Evolutionary conservation across 768 basidiomycete genomes (phyloP).

Genomic region (Trametes coccinea): DNA sequence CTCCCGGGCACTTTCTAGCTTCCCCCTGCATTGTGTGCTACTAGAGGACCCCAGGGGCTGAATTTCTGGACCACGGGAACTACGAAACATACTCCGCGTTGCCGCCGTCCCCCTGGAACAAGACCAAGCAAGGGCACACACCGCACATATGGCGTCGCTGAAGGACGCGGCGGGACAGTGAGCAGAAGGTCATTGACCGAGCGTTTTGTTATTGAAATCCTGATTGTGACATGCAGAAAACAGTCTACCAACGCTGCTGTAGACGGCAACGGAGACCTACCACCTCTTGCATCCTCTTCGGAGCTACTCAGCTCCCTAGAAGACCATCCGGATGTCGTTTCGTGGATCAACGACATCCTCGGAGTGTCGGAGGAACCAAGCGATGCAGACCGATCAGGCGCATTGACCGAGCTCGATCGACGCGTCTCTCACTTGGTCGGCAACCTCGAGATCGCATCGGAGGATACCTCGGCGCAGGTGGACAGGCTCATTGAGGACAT

Average conservation of each 20-base stretch:
- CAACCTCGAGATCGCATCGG: slow-evolving; percentile 80
- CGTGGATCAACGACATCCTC: slow-evolving; percentile 36
- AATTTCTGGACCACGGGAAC: no score
- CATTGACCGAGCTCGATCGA: slow-evolving; percentile 58
- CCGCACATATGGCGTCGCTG: slow-evolving; percentile 3
- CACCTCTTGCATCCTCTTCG: slow-evolving; percentile 12
- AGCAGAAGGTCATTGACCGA: slow-evolving; percentile 16
- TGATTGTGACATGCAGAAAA: slow-evolving; percentile 11
- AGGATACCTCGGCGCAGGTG: slow-evolving; percentile 84
- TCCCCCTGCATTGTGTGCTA: no score
- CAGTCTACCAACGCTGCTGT: neutral
- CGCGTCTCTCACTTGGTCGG: slow-evolving; percentile 75
- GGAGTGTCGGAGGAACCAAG: slow-evolving; percentile 16
- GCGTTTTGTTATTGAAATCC: slow-evolving; percentile 19
- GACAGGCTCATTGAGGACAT: slow-evolving; percentile 93
- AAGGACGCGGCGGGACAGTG: slow-evolving; percentile 11
- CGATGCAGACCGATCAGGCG: slow-evolving; percentile 12
- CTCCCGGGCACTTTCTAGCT: no score
- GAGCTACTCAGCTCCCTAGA: slow-evolving; percentile 28
- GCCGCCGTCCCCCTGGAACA: no score
- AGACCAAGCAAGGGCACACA: neutral
- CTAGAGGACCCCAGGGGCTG: no score
- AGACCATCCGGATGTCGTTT: slow-evolving; percentile 28
- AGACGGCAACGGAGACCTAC: neutral
- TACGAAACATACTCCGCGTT: no score